Conservation (phyloP, 2,329 filamentous ascomycete species). For the Pseudocercospora crystallina region DNA sequence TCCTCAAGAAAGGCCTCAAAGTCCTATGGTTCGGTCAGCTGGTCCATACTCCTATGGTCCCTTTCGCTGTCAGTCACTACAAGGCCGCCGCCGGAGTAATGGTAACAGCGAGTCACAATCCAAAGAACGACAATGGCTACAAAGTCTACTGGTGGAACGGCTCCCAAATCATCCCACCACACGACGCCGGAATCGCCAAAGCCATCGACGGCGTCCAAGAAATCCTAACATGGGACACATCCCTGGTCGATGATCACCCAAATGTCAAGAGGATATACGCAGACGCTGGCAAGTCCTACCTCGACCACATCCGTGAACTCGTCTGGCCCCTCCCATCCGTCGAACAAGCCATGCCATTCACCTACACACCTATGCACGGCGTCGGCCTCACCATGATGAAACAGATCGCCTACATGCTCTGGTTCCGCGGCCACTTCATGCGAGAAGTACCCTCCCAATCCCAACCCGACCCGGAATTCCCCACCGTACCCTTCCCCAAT, state of each 20-base stretch:
- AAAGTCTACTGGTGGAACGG: slow-evolving; percentile 68
- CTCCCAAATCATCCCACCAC: slow-evolving; percentile 64
- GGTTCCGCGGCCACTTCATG: slow-evolving; percentile 37
- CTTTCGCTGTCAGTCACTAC: slow-evolving; percentile 58
- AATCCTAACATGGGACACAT: slow-evolving; percentile 51
- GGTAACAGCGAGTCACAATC: slow-evolving; percentile 67
- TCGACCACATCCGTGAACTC: slow-evolving; percentile 34
- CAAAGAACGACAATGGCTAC: slow-evolving; percentile 64
- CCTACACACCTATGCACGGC: slow-evolving; percentile 60
- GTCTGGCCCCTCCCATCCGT: slow-evolving; percentile 26
- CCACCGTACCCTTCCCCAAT: slow-evolving; percentile 65
- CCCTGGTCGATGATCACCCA: slow-evolving; percentile 42
- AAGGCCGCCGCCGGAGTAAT: slow-evolving; percentile 61
- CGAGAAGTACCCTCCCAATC: slow-evolving; percentile 52
- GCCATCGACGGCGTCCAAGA: slow-evolving; percentile 57
- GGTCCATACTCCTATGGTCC: slow-evolving; percentile 62
- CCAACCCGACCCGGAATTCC: slow-evolving; percentile 62
- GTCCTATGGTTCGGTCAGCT: slow-evolving; percentile 60
- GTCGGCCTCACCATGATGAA: slow-evolving; percentile 53
- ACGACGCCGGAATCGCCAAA: slow-evolving; percentile 58
- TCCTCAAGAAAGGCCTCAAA: slow-evolving; percentile 57
- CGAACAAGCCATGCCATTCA: slow-evolving; percentile 40
- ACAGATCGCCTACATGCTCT: slow-evolving; percentile 39
- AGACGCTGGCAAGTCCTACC: slow-evolving; percentile 46
- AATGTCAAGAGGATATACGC: slow-evolving; percentile 44